Evolutionary conservation across 2,329 filamentous ascomycete species (phyloP).

Genomic region (Monilinia polystroma): DNA sequence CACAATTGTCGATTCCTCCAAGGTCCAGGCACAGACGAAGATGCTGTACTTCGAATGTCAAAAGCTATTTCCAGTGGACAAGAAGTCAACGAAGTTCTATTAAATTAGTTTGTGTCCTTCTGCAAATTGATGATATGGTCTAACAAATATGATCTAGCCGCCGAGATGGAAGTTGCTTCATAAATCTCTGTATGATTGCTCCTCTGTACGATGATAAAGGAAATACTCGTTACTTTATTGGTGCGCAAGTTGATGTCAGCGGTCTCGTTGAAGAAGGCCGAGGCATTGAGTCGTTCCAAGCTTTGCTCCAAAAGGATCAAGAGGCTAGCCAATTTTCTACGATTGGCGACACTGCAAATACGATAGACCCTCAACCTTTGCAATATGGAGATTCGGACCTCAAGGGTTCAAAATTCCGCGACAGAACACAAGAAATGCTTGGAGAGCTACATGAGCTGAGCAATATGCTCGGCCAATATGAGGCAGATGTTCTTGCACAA

Average conservation of each 20-base stretch:
- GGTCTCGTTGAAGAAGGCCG: conserved; percentile 58
- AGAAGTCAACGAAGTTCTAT: conserved; percentile 68
- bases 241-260: conserved; percentile 62
- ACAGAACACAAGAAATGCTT: conserved; percentile 41
- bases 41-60: conserved; percentile 58
- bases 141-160: conserved; percentile 40
- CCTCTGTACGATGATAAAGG: conserved; percentile 62
- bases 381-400: conserved; percentile 24
- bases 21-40: conserved; percentile 65
- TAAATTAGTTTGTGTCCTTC: conserved; percentile 56
- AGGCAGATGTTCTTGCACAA: conserved; percentile 61
- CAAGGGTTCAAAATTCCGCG: conserved; percentile 20
- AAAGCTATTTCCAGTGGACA: conserved; percentile 61
- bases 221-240: conserved; percentile 60
- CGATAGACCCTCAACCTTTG: not conserved
- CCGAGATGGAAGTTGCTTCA: conserved; percentile 63
- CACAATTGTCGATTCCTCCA: conserved; percentile 77
- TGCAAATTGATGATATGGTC: not conserved
- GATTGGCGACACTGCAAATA: not conserved
- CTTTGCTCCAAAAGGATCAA: conserved; percentile 43
- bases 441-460: conserved; percentile 63
- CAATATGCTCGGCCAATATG: conserved; percentile 66
- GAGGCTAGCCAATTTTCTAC: not conserved
- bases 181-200: conserved; percentile 63
- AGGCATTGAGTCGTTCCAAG: conserved; percentile 56